These are phyloP conservation scores for Diaporthe sp. DNA, from an alignment of 2,329 filamentous ascomycete genomes.

Conservation along the genomic window DNA sequence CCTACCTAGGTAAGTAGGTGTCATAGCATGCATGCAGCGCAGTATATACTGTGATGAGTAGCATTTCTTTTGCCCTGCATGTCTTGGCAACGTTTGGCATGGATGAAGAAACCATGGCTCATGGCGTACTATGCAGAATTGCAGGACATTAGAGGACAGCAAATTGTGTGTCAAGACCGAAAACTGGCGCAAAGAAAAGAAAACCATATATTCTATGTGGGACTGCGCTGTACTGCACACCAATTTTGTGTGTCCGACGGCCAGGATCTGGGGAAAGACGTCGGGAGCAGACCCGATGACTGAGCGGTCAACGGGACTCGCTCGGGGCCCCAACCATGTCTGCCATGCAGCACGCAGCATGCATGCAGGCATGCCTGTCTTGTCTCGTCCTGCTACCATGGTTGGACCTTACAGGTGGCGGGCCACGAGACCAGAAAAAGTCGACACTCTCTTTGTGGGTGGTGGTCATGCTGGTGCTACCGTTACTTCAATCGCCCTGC, in stretches of 20 bases:
- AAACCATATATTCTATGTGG: background rate
- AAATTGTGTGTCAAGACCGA: background rate
- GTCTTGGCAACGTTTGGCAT: constrained; percentile 10
- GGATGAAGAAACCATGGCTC: background rate
- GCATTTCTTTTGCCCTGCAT: constrained; percentile 10
- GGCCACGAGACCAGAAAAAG: constrained; percentile 17
- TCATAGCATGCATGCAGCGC: background rate
- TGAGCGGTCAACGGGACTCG: constrained; percentile 13
- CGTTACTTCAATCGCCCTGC: constrained; percentile 21
- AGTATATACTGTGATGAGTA: background rate
- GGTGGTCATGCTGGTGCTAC: background rate
- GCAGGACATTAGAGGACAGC: background rate
- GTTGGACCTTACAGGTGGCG: constrained; percentile 22
- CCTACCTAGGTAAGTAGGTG: background rate
- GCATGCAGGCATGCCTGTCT: constrained; percentile 5
- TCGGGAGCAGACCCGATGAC: constrained; percentile 17
- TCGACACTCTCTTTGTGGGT: background rate
- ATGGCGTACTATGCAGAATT: background rate
- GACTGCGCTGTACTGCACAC: background rate
- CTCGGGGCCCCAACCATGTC: constrained; percentile 19
- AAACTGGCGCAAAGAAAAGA: background rate
- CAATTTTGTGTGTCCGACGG: background rate
- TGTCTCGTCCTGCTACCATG: constrained; percentile 21
- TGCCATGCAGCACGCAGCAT: constrained; percentile 15
- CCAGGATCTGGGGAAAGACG: background rate